Evolutionary conservation across 768 basidiomycete species (phyloP), one percentile per base, ranked within the genome.

Genomic region (Psilocybe cubensis): DNA sequence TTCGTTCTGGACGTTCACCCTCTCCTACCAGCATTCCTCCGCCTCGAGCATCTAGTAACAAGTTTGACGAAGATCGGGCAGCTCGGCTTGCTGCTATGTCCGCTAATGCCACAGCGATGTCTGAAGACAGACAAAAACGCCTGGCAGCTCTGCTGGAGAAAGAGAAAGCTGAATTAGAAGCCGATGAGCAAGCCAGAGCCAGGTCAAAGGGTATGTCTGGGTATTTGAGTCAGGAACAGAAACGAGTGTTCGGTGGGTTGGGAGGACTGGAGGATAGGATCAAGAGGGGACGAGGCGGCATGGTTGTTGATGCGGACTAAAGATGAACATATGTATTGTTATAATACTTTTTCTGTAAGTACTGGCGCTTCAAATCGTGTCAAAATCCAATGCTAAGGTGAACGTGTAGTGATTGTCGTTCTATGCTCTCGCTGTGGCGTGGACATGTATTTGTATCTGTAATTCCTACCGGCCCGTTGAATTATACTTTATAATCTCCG

Each of bases 51-150:
- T 60, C 61, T 20, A 38, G 14, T 33, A 59, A 48, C 35, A 59
- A 69, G 48, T 57, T 63, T 50, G 68, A 72, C 7, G 78, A 81
- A 1, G 89, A 88, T 25, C 88, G 95, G 29, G 87, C 87, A 3
- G 90, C 91, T 24, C 87, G 92, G n/a, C 78, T 98, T 25, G 96
- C 93, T 0, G 90, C 94, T 4, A 98, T 98, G 96, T 74, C 87
- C 21, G 73, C 81, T 1, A 84, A 88, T 57, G 96, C 96, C 1
- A 70, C 77, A n/a, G 70, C 72, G 7, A 79, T 94, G 76, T 82
- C 84, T 44, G 70, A 72, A 0, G 87, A 94, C 43, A 86, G 96
- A 23, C 84, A 89, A 58, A 83, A 86, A 60, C 84, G 91, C 20
- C 76, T 98, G 9, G 78, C 84, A 3, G 76, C 78, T 17, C 69